These are phyloP conservation scores for Cryphonectria japonica DNA, from an alignment of 2,329 filamentous ascomycete genomes.

Conservation along the genomic window DNA sequence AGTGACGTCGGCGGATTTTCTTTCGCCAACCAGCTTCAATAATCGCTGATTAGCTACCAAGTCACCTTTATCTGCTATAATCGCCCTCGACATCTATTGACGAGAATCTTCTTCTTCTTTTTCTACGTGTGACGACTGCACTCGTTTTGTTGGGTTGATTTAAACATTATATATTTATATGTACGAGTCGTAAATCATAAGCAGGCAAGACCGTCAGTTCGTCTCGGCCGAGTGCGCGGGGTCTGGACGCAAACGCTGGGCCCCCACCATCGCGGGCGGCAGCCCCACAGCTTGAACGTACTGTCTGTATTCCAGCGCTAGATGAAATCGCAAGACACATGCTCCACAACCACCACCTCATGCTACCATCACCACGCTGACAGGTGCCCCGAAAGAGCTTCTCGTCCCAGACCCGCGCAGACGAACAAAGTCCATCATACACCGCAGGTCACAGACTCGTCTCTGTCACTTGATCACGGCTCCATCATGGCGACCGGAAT, in stretches of 20 bases:
- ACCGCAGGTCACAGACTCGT: neutral
- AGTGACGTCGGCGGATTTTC: constrained; percentile 14
- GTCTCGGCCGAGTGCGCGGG: neutral
- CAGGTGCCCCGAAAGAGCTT: neutral
- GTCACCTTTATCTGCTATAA: neutral
- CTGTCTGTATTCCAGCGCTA: neutral
- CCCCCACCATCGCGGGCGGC: neutral
- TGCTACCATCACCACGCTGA: neutral
- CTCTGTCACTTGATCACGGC: neutral
- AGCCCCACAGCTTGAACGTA: neutral
- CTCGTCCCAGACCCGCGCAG: neutral
- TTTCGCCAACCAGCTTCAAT: neutral
- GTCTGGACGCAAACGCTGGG: neutral
- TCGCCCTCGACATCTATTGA: neutral
- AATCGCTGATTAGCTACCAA: neutral
- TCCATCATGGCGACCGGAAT: constrained; percentile 41
- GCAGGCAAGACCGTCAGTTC: neutral
- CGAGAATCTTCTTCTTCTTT: neutral
- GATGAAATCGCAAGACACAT: neutral
- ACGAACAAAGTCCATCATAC: neutral
- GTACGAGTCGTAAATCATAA: neutral
- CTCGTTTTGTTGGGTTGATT: neutral
- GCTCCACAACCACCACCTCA: neutral
- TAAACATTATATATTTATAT: neutral
- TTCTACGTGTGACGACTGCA: neutral